phyloP scores from a whole-genome alignment of 2,329 filamentous ascomycete genomes.

The Neofusicoccum parvum region DNA sequence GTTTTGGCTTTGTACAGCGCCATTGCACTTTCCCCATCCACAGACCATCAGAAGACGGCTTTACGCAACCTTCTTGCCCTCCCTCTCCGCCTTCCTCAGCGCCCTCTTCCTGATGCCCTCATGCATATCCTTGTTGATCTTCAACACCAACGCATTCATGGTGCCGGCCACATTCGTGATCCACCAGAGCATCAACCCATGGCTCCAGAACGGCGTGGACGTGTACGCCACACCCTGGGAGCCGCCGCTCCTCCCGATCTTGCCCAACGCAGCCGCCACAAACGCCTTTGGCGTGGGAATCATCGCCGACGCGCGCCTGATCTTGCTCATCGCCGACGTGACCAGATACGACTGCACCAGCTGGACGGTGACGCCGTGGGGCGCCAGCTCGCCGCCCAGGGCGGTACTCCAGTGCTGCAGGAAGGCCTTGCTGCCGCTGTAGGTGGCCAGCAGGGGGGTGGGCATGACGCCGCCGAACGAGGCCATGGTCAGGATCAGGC shows the following conservation, averaged over 20 bases:
- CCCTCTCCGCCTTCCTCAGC: slow-evolving; percentile 69
- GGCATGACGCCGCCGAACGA: slow-evolving; percentile 93
- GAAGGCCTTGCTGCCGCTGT: slow-evolving; percentile 97
- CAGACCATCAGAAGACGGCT: too few relatives aligned
- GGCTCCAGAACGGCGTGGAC: slow-evolving; percentile 91
- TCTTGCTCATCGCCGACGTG: slow-evolving; percentile 95
- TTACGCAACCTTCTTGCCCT: slow-evolving; percentile 65
- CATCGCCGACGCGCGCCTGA: slow-evolving; percentile 73
- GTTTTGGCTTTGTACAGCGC: too few relatives aligned
- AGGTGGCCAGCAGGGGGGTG: slow-evolving; percentile 89
- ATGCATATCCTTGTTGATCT: slow-evolving; percentile 72
- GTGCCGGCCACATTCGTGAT: slow-evolving; percentile 64
- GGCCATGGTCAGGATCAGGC: slow-evolving; percentile 94
- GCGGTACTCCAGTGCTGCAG: slow-evolving; percentile 93
- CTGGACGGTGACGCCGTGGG: slow-evolving; percentile 83
- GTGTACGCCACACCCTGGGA: slow-evolving; percentile 80
- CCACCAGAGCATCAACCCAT: slow-evolving; percentile 85
- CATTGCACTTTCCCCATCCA: too few relatives aligned
- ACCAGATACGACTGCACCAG: slow-evolving; percentile 91
- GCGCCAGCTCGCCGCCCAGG: slow-evolving; percentile 78
- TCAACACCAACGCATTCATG: slow-evolving; percentile 59
- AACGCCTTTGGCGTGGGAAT: slow-evolving; percentile 83
- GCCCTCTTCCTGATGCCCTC: slow-evolving; percentile 79
- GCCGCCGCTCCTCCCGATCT: slow-evolving; percentile 76
- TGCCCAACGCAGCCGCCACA: slow-evolving; percentile 74